phyloP scores from a whole-genome alignment of 352 stramenopile species.

The Phytophthora capsici region DNA sequence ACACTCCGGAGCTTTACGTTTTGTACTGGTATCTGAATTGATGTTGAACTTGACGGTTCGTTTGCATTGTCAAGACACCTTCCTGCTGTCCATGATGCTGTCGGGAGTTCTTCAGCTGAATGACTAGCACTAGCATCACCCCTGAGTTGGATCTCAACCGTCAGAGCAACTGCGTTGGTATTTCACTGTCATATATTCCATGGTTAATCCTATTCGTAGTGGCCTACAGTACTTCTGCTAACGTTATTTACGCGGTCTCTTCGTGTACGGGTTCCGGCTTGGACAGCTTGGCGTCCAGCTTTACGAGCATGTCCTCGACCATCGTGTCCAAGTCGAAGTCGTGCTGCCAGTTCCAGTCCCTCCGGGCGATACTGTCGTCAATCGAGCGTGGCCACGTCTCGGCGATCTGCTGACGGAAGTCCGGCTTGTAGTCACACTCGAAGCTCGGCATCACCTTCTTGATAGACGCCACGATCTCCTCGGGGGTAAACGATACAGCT shows the following conservation, averaged over 20 bases:
- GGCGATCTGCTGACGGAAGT: slow-evolving; percentile 92
- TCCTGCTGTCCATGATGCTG: slow-evolving; percentile 18
- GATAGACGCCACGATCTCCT: slow-evolving; percentile 86
- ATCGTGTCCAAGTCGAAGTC: slow-evolving; percentile 91
- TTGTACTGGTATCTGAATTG: slow-evolving; percentile 5
- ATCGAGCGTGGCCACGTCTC: slow-evolving; percentile 91
- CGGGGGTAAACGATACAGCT: slow-evolving; percentile 90
- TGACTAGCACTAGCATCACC: neutral
- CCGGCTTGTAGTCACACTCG: slow-evolving; percentile 87
- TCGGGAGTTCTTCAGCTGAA: slow-evolving; percentile 9
- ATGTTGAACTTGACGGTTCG: neutral
- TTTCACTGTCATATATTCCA: slow-evolving; percentile 29
- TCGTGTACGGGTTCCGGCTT: slow-evolving; percentile 26
- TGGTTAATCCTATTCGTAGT: slow-evolving; percentile 16
- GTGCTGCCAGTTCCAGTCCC: slow-evolving; percentile 91
- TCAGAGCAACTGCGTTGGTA: slow-evolving; percentile 8
- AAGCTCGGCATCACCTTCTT: slow-evolving; percentile 89
- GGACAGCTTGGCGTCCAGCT: slow-evolving; percentile 80
- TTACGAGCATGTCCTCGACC: slow-evolving; percentile 91
- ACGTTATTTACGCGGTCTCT: slow-evolving; percentile 21
- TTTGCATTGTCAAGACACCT: slow-evolving; percentile 12
- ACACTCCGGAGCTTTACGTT: slow-evolving; percentile 43
- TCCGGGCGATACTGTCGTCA: slow-evolving; percentile 81
- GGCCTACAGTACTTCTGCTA: neutral
- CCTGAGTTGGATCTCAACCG: slow-evolving; percentile 16